phyloP scores from a whole-genome alignment of 768 basidiomycete genomes.

The Boletus insuetus region DNA sequence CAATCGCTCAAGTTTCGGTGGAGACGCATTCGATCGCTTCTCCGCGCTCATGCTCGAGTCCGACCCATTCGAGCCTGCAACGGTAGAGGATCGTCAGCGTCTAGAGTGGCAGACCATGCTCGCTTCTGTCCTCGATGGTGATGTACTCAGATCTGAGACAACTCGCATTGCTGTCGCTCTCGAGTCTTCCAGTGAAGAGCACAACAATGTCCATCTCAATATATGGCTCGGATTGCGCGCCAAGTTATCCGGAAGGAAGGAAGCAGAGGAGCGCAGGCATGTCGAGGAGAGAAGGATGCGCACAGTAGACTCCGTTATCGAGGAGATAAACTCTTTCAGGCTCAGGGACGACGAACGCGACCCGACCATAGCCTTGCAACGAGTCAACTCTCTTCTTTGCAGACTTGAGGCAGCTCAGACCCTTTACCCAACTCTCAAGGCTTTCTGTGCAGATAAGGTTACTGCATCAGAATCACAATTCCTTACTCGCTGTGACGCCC shows the following conservation, averaged over 20 bases:
- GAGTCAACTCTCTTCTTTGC: conserved; percentile 64
- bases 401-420: conserved; percentile 81
- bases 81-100: conserved; percentile 73
- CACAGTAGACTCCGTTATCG: conserved; percentile 77
- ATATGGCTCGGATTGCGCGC: conserved; percentile 93
- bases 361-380: conserved; percentile 48
- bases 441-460: conserved; percentile 77
- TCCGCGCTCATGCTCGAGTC: conserved; percentile 56
- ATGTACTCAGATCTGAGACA: conserved; percentile 94
- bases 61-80: conserved; percentile 64
- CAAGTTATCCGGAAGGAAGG: conserved; percentile 72
- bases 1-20: conserved; percentile 38
- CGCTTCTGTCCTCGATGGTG: conserved; percentile 87
- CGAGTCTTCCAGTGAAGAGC: conserved; percentile 65
- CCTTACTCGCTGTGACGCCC: conserved; percentile 80
- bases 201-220: conserved; percentile 62
- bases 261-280: conserved; percentile 77
- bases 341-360: conserved; percentile 42
- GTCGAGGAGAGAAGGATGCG: conserved; percentile 82
- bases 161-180: conserved; percentile 83
- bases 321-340: conserved; percentile 77
- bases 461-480: conserved; percentile 63
- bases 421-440: conserved; percentile 81
- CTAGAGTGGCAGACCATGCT: conserved; percentile 97
- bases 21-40: conserved; percentile 49